Conservation (phyloP, 768 basidiomycete species). For the Phlebiopsis gigantea region DNA sequence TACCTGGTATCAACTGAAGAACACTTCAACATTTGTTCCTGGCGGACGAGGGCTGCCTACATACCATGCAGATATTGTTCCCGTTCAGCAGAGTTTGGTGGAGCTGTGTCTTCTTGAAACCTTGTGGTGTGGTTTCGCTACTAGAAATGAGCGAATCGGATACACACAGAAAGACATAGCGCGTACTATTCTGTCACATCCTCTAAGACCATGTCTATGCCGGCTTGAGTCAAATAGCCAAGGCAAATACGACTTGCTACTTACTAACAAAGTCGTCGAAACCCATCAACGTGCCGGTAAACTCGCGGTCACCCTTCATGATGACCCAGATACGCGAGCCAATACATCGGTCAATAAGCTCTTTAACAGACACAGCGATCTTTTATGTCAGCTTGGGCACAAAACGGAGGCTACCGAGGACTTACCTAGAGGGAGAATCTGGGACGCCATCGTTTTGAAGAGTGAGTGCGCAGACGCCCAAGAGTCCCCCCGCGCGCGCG, state of each 20-base stretch:
- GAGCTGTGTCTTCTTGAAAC: conserved; percentile 73
- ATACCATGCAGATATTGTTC: conserved; percentile 94
- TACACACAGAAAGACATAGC: neutral
- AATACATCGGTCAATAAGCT: conserved; percentile 96
- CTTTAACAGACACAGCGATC: conserved; percentile 33
- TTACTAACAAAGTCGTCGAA: conserved; percentile 99
- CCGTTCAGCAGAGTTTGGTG: conserved; percentile 89
- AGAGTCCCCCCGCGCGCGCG: neutral
- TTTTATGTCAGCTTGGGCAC: neutral
- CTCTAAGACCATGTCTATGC: conserved; percentile 85
- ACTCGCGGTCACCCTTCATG: conserved; percentile 97
- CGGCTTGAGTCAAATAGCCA: neutral
- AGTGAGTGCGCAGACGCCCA: neutral
- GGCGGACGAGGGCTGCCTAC: no score
- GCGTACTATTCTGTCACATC: conserved; percentile 95
- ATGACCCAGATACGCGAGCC: conserved; percentile 97
- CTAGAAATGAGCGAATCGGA: neutral
- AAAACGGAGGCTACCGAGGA: neutral
- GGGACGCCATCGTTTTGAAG: conserved; percentile 66
- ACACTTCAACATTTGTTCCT: no score
- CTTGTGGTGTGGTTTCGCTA: conserved; percentile 85
- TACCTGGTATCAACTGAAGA: conserved; percentile 15
- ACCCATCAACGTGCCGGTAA: conserved; percentile 89
- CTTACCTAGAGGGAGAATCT: conserved; percentile 87
- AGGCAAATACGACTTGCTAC: conserved; percentile 33